Evolutionary conservation across 2,329 filamentous ascomycete genomes (phyloP), one percentile per base, ranked within the genome.

Genomic region (Epichloe sylvatica): DNA sequence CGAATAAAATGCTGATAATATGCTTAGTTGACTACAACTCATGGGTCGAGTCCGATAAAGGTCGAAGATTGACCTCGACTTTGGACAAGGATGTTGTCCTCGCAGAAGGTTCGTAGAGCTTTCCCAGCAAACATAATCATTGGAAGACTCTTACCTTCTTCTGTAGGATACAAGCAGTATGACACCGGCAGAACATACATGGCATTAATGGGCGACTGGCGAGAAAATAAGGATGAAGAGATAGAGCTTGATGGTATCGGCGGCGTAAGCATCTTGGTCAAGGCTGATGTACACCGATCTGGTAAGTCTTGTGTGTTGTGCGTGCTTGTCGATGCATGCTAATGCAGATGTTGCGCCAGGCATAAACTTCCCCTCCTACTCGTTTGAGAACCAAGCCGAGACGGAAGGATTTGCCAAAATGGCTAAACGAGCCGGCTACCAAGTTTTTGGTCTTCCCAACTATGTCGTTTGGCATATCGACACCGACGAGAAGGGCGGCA

Each of bases 391-490:
- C 68, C 92, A 98, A 71, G 92, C 92, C 55, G 92, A 98, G 69
- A 98, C 92, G 4, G 92, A 98, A 70, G 92, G 92, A 6, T 98
- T 98, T 62, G 92, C 92, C 37, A 95, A 94, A 67, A 98, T 98
- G 92, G 92, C 92, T 52, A 96, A 94, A 72, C 78, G 89, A 55
- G 92, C 92, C 17, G 92, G 92, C 42, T 97, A 96, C 65, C 77
- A 87, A 61, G 92, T 98, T 25, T 79, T 88, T 57, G 92, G 92
- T 43, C 73, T 98, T 50, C 92, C 91, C 40, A 98, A 98, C 67
- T 98, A 98, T 65, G 83, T 98, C 46, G 91, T 98, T 52, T 98
- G 92, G 92, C 92, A 98, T 65, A 86, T 95, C 60, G 92, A 98
- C 66, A 98, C 92, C 2, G 81, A 90, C 50, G 92, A 98, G 73